phyloP scores from a whole-genome alignment of 208 protist genomes.

The Trypanosoma cruzi region DNA sequence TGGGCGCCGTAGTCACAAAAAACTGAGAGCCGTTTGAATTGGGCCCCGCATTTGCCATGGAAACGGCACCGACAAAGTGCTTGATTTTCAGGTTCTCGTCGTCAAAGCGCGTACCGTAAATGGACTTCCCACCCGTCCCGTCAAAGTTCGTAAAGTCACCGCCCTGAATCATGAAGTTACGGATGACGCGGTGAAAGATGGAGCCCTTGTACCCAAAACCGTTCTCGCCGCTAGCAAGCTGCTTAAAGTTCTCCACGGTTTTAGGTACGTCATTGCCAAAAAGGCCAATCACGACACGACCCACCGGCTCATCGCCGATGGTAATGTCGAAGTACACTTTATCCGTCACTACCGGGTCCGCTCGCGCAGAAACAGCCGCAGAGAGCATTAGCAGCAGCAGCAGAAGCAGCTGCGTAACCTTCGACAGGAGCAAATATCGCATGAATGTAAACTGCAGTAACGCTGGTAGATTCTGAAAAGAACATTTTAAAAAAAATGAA shows the following conservation, averaged over 20 bases:
- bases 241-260: conserved; percentile 86
- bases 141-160: conserved; percentile 95
- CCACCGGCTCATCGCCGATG: conserved; percentile 57
- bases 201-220: conserved; percentile 90
- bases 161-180: conserved; percentile 95
- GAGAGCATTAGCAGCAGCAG: conserved; percentile 20
- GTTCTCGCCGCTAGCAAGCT: conserved; percentile 84
- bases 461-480: background rate
- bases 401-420: conserved; percentile 23
- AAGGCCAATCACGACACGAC: conserved; percentile 88
- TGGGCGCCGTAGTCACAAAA: conserved; percentile 81
- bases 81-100: conserved; percentile 96
- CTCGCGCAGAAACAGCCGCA: background rate
- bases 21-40: conserved; percentile 94
- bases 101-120: conserved; percentile 89
- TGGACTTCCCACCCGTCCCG: conserved; percentile 94
- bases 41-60: conserved; percentile 87
- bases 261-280: conserved; percentile 78
- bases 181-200: conserved; percentile 91
- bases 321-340: conserved; percentile 89
- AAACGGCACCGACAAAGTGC: conserved; percentile 82
- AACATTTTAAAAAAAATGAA: too few species aligned
- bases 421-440: conserved; percentile 17
- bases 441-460: conserved; percentile 16
- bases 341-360: conserved; percentile 66